These are phyloP conservation scores for Barbarea vulgaris DNA, from an alignment of 345 rosid genomes.

Conservation along the genomic window DNA sequence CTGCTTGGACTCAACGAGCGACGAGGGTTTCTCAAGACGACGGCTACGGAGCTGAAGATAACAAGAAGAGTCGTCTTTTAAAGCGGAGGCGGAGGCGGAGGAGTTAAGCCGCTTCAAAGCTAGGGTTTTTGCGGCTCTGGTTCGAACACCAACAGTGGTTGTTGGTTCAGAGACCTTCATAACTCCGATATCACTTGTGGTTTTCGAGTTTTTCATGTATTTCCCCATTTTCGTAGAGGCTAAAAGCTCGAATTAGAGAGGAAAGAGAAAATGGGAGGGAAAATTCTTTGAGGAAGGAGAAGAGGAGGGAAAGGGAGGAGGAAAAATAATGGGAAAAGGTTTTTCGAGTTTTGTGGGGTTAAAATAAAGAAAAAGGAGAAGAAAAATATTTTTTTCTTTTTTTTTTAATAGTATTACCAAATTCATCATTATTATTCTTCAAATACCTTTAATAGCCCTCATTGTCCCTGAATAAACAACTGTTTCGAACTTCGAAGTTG, in stretches of 20 bases:
- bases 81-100: constrained; percentile 29
- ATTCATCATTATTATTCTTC: neutral
- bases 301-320: constrained; percentile 19
- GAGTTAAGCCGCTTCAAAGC: constrained; percentile 44
- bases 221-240: constrained; percentile 33
- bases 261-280: constrained; percentile 40
- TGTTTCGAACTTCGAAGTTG: too few relatives aligned
- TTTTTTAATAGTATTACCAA: too few relatives aligned
- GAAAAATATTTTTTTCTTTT: too few relatives aligned
- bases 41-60: constrained; percentile 75
- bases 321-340: neutral
- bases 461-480: neutral
- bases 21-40: constrained; percentile 56
- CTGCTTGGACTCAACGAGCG: constrained; percentile 20
- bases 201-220: constrained; percentile 47
- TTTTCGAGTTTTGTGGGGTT: constrained; percentile 33
- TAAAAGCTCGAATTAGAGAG: constrained; percentile 21
- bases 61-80: constrained; percentile 41
- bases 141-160: constrained; percentile 37
- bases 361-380: constrained; percentile 1
- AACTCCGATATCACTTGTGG: constrained; percentile 22
- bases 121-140: constrained; percentile 51
- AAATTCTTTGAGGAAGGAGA: constrained; percentile 26
- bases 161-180: constrained; percentile 39
- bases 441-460: neutral